Percentiles rank a stretch among this genome's conserved stretches.
Evolutionary conservation across 169 alveolate species (phyloP).

Genomic region (Plasmodium adleri): DNA sequence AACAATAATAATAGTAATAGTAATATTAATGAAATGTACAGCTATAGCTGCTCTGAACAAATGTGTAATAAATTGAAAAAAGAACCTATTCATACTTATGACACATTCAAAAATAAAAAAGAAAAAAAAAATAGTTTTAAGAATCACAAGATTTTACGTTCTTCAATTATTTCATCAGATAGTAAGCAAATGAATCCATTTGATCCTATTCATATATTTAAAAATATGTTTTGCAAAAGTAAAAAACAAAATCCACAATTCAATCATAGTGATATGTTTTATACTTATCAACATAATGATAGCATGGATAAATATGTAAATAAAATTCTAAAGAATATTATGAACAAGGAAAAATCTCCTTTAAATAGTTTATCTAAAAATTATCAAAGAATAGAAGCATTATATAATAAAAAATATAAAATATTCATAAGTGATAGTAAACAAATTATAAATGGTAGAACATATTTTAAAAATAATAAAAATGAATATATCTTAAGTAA

Average conservation of each 20-base stretch:
- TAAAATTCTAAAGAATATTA: conserved; percentile 51
- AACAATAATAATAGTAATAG: neutral
- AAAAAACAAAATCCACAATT: too few species aligned
- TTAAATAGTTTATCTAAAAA: conserved; percentile 54
- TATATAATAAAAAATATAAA: conserved; percentile 48
- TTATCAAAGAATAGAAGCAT: conserved; percentile 58
- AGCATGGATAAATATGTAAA: conserved; percentile 26
- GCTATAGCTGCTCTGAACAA: neutral
- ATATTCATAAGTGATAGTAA: conserved; percentile 32
- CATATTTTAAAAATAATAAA: conserved; percentile 32
- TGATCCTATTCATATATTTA: neutral
- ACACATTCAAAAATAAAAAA: too few species aligned
- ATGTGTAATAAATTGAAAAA: neutral
- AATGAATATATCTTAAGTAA: conserved; percentile 13
- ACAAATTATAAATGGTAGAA: conserved; percentile 9
- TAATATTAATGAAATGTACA: neutral
- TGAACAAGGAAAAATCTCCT: conserved; percentile 44
- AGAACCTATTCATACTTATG: too few species aligned
- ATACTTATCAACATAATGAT: conserved; percentile 4
- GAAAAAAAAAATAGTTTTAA: too few species aligned
- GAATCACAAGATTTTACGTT: too few species aligned
- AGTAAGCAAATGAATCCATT: too few species aligned
- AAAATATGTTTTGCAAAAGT: conserved; percentile 5
- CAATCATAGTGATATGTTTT: too few species aligned
- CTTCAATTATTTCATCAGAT: too few species aligned